Conservation (phyloP, 2,329 filamentous ascomycete species). For the Claviceps maximensis region DNA sequence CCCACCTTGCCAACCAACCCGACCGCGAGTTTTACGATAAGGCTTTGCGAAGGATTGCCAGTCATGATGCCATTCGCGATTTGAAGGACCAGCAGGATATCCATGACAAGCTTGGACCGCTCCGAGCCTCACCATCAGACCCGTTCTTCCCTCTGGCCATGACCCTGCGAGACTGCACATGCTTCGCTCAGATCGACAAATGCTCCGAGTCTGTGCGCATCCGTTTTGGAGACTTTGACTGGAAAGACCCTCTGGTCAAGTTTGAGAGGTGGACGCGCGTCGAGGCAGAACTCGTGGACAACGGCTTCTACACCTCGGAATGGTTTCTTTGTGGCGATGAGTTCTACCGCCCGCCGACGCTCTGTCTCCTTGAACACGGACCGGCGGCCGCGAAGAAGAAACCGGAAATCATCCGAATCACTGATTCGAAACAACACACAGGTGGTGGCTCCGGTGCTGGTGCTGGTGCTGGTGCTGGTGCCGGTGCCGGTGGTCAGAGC, state of each 20-base stretch:
- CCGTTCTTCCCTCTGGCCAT: constrained; percentile 54
- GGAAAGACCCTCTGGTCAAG: constrained; percentile 57
- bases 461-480: too few relatives aligned
- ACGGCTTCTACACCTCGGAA: constrained; percentile 53
- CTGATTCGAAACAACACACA: constrained; percentile 2
- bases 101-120: constrained; percentile 30
- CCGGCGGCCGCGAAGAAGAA: constrained; percentile 1
- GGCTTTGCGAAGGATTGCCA: constrained; percentile 17
- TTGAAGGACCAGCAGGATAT: constrained; percentile 25
- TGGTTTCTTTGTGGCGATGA: constrained; percentile 21
- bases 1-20: constrained; percentile 17
- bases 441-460: neutral
- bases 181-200: constrained; percentile 49
- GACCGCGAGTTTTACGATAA: constrained; percentile 15
- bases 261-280: constrained; percentile 53
- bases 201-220: constrained; percentile 29
- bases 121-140: constrained; percentile 26
- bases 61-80: constrained; percentile 21
- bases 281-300: constrained; percentile 49
- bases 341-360: constrained; percentile 24
- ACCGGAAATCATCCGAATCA: constrained; percentile 11
- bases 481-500: neutral
- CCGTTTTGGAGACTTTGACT: constrained; percentile 63
- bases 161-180: constrained; percentile 69
- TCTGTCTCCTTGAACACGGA: constrained; percentile 13